Percentiles rank a stretch among this genome's conserved stretches.
phyloP scores from a whole-genome alignment of 2,329 filamentous ascomycete species.

The Cladosporium phlei region DNA sequence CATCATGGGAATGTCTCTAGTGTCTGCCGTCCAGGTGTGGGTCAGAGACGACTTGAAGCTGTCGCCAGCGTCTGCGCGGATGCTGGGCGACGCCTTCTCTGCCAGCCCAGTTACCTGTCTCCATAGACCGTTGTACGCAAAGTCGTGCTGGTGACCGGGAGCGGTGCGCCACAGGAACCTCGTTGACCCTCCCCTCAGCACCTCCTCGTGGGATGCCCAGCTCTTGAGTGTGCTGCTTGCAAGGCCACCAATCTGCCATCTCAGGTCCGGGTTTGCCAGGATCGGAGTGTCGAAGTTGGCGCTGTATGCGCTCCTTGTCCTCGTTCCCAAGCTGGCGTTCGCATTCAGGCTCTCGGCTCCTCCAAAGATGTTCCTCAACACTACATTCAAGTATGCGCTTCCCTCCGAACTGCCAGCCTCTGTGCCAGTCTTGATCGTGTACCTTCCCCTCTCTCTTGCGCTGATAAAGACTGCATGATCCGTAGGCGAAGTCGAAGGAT shows the following conservation, averaged over 20 bases:
- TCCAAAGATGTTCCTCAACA: conserved; percentile 89
- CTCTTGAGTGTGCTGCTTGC: conserved; percentile 81
- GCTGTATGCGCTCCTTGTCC: conserved; percentile 87
- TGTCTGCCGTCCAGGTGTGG: conserved; percentile 75
- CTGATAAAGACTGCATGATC: conserved; percentile 78
- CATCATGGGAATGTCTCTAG: conserved; percentile 77
- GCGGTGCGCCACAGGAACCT: conserved; percentile 69
- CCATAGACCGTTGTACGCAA: conserved; percentile 80
- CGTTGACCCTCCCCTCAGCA: conserved; percentile 69
- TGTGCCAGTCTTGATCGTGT: conserved; percentile 89
- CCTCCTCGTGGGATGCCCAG: conserved; percentile 93
- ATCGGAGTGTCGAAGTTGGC: conserved; percentile 79
- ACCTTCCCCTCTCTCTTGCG: conserved; percentile 71
- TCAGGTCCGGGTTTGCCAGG: conserved; percentile 74
- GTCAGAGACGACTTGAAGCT: conserved; percentile 82
- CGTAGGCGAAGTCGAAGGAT: conserved; percentile 65
- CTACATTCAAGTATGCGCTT: conserved; percentile 81
- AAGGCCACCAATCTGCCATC: conserved; percentile 72
- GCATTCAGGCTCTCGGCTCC: conserved; percentile 85
- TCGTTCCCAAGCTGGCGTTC: conserved; percentile 82
- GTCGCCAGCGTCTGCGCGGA: conserved; percentile 83
- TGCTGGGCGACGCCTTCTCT: conserved; percentile 69
- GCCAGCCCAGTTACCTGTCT: conserved; percentile 79
- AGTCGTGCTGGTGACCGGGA: conserved; percentile 61
- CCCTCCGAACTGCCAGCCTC: conserved; percentile 92